Conservation (phyloP, 2,329 filamentous ascomycete species). For the Plectosphaerella plurivora region DNA sequence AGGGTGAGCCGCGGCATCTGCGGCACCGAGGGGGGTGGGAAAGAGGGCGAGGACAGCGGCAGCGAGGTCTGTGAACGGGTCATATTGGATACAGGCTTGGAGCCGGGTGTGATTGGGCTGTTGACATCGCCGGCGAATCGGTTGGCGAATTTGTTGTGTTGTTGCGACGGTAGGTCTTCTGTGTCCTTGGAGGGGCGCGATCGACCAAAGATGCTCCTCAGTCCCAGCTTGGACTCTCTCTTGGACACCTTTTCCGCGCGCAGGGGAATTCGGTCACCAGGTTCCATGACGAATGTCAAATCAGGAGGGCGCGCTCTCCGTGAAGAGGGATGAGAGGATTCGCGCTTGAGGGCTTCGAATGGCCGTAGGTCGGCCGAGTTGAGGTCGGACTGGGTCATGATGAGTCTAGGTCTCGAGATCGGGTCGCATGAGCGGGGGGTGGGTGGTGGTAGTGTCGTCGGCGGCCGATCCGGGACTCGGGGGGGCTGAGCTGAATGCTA, state of each 20-base stretch:
- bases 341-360: neutral
- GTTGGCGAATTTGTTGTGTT: conserved; percentile 14
- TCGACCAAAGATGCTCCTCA: conserved; percentile 47
- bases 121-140: neutral
- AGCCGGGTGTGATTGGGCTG: conserved; percentile 14
- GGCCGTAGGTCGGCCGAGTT: neutral
- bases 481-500: too few relatives aligned
- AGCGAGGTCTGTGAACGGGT: conserved; percentile 4
- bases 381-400: neutral
- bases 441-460: too few relatives aligned
- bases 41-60: too few relatives aligned
- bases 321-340: neutral
- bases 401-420: neutral
- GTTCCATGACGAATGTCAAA: conserved; percentile 20
- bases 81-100: conserved; percentile 25
- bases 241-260: conserved; percentile 36
- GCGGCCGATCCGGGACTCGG: neutral
- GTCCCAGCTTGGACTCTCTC: conserved; percentile 47
- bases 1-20: neutral
- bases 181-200: conserved; percentile 31
- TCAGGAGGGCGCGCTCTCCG: conserved; percentile 34
- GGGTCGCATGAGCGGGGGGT: neutral
- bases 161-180: conserved; percentile 36
- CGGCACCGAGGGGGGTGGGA: neutral
- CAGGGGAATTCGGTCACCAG: conserved; percentile 35